Percentiles rank a stretch among this genome's conserved stretches.
These are phyloP conservation scores for Sporothrix globosa DNA, from an alignment of 2,329 filamentous ascomycete genomes.

Conservation along the genomic window DNA sequence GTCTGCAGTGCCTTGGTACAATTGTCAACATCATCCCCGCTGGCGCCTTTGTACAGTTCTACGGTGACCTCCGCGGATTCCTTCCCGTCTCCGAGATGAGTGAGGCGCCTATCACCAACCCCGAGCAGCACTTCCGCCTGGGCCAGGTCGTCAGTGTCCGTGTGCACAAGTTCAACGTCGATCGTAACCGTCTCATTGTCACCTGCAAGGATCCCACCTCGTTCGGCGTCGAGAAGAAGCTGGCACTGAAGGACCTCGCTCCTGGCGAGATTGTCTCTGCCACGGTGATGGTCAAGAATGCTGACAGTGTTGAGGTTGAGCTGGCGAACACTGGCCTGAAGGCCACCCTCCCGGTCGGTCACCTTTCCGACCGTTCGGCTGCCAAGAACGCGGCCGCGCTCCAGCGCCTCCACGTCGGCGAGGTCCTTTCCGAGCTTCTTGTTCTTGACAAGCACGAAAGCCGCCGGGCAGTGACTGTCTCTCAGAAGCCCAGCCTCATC, in stretches of 20 bases:
- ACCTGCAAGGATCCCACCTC: conserved; percentile 89
- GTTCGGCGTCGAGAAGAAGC: conserved; percentile 75
- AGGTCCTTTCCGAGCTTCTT: conserved; percentile 78
- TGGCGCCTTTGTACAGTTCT: conserved; percentile 92
- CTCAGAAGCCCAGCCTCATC: conserved; percentile 81
- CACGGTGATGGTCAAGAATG: conserved; percentile 78
- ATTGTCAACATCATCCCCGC: conserved; percentile 77
- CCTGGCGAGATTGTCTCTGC: conserved; percentile 76
- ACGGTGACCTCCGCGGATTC: conserved; percentile 79
- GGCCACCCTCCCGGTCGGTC: conserved; percentile 73
- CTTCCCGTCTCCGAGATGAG: conserved; percentile 97
- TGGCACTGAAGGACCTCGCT: conserved; percentile 72
- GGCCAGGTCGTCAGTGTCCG: conserved; percentile 93
- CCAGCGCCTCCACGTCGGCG: conserved; percentile 81
- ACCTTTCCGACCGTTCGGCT: conserved; percentile 81
- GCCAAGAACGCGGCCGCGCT: conserved; percentile 77
- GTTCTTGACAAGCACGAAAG: conserved; percentile 84
- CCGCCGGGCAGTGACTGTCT: conserved; percentile 74
- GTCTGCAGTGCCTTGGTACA: conserved; percentile 81
- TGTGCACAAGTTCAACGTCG: conserved; percentile 76
- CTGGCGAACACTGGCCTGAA: conserved; percentile 74
- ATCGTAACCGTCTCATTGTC: conserved; percentile 73
- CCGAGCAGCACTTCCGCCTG: conserved; percentile 81
- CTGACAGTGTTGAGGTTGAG: conserved; percentile 76
- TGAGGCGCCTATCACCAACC: conserved; percentile 90